Base-by-base conservation (phyloP, 2,329 filamentous ascomycete species). In the Ophiostoma ips region DNA sequence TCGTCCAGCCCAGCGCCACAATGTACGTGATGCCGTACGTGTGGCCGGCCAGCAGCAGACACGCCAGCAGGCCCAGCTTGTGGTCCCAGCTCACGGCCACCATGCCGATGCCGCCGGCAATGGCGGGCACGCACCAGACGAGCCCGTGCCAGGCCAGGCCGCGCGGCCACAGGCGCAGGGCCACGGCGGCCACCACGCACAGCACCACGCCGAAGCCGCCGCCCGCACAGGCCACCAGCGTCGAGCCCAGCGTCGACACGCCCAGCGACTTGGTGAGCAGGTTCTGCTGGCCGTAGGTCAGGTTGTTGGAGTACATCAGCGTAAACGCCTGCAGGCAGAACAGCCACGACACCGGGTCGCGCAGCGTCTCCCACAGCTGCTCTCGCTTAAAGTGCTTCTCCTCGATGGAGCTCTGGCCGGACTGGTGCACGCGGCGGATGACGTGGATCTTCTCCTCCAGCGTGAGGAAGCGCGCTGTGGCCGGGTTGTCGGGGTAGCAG, bases 281-380 rank as follows among this genome's bases (percentile, higher is more conserved):
- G 46, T 64, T 67, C 47, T 67, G 63, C 52, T 69, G 66, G 24
- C 24, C 24, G 46, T 67, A 68, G 18, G 61, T 60, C 35, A 69
- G 58, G 52, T 67, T 69, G 50, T 69, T 68, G 2, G 62, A 59
- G 46, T 62, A 57, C 62, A 64, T 63, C 0, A 64, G 58, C 0
- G 62, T 61, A 31, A 65, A 64, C 0, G 62, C 58, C 44, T 60
- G 58, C 3, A 65, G 52, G 0, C 56, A 52, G 2, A 55, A 55
- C 15, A 58, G 47, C 56, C 56, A 58, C 2, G 56, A 56, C 11
- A 57, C 51, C 5, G 56, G 56, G 34, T 58, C 56, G 11, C 28
- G 45, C n/a, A 58, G 49, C 3, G 55, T 49, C 47, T 58, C 56
- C 21, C 35, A 8, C 19, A 58, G 43, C 47, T 58, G 56, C 24